Evolutionary conservation across 179 eudicot species (phyloP).

Genomic region (Drosera spatulata): DNA sequence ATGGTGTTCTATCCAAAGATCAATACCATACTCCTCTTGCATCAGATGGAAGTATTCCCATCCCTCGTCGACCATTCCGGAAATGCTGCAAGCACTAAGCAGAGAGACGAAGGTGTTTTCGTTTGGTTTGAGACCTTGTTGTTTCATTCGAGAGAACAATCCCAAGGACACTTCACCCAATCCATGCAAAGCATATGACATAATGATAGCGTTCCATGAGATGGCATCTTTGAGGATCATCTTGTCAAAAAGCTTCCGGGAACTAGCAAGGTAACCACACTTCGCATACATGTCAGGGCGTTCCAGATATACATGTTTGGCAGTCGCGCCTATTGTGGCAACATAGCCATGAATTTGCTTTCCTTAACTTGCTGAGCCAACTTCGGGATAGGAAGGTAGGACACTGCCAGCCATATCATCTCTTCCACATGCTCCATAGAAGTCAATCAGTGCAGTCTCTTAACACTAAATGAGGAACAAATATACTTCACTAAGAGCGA

Average conservation of each 20-base stretch:
- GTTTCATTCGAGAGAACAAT: slow-evolving; percentile 46
- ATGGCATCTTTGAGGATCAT: slow-evolving; percentile 40
- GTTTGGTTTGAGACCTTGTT: slow-evolving; percentile 36
- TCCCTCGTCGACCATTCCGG: slow-evolving; percentile 56
- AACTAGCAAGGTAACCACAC: slow-evolving; percentile 53
- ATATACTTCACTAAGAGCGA: slow-evolving; percentile 30
- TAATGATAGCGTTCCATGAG: slow-evolving; percentile 72
- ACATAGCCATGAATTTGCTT: slow-evolving; percentile 57
- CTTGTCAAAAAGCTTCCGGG: slow-evolving; percentile 32
- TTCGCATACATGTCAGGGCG: slow-evolving; percentile 57
- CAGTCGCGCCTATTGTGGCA: slow-evolving; percentile 14
- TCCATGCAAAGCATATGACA: slow-evolving; percentile 71
- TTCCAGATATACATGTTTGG: slow-evolving; percentile 31
- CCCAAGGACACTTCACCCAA: slow-evolving; percentile 27
- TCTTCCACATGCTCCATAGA: slow-evolving; percentile 58
- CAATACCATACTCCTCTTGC: slow-evolving; percentile 45
- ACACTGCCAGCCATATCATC: slow-evolving; percentile 29
- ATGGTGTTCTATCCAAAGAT: slow-evolving; percentile 71
- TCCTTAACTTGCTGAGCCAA: slow-evolving; percentile 40
- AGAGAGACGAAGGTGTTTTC: slow-evolving; percentile 61
- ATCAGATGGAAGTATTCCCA: slow-evolving; percentile 50
- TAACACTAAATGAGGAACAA: slow-evolving; percentile 38
- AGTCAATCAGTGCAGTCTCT: slow-evolving; percentile 56
- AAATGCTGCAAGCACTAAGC: slow-evolving; percentile 48
- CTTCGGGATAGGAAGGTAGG: slow-evolving; percentile 54